Evolutionary conservation across 768 basidiomycete genomes (phyloP), one percentile per base, ranked within the genome.

Genomic region (Lactarius vividus): DNA sequence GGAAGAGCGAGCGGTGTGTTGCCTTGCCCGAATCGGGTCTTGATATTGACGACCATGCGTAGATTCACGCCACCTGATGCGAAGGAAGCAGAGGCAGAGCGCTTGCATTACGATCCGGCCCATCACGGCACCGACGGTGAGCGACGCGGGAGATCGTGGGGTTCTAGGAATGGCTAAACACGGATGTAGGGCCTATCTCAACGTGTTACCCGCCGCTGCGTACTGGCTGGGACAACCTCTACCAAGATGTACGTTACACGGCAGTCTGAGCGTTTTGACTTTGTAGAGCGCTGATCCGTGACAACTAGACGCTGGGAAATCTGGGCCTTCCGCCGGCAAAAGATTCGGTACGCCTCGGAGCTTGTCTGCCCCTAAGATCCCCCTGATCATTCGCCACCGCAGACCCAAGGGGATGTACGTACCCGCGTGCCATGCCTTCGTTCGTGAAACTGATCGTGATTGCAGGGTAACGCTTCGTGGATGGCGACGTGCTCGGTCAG

Each of bases 1-100:
- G 58, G 42, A 72, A 68, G 60, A 61, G 55, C 42, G 73, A 74
- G 33, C 31, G 57, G 59, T 52, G 11, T 37, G 23, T 58, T 26
- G 11, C 3, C 39, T 31, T 26, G 3, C 9, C 3, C 9, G 33
- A 11, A 1, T 15, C 28, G 2, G 35, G 18, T 16, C 18, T n/a
- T 39, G 28, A 4, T 39, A 13, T 33, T 67, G 58, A 58, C 33
- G 15, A n/a, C 26, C 1, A 11, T 13, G 35, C 20, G 18, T 13
- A 66, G 58, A 3, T 67, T 64, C 40, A 39, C 31, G 15, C 66
- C 66, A 2, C 69, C 62, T 10, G 52, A 31, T 33, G 59, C 46
- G 11, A 37, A 57, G 31, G 62, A 52, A 28, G 66, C 39, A 18
- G 58, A 40, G 37, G 46, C 35, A 39, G 65, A 63, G 31, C 40